Evolutionary conservation across 768 basidiomycete species (phyloP), one percentile per base, ranked within the genome.

Genomic region (Xanthoconium purpureum): DNA sequence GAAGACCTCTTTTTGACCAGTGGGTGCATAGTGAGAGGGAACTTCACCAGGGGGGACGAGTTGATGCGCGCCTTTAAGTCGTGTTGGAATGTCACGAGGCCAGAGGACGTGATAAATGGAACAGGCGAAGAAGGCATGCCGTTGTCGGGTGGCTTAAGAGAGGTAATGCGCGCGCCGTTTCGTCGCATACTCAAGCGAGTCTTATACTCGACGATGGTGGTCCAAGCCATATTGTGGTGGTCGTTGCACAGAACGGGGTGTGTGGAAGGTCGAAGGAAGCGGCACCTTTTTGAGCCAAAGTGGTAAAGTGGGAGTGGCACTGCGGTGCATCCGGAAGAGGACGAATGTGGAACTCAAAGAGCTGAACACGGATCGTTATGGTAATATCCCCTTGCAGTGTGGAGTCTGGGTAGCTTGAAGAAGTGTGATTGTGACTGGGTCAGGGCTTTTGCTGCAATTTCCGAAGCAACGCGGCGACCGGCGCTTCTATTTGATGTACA

Each of bases 31-130:
- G 43, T 62, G 52, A 66, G 67, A 50, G 67, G 50, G 52, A 69
- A 43, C 58, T 69, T 68, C 36, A 69, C n/a, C 3, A 69, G 60
- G 3, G 61, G 58, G 8, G 60, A 70, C 40, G 61, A 61, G 18
- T 13, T 55, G 51, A 69, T 68, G 68, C 52, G 59, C 33, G 67
- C 57, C 63, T 69, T 69, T 67, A 69, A 70, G 61, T 63, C 66
- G 57, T 60, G 68, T 30, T 59, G 68, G 6, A 69, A 52, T 8
- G 63, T 59, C 66, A 70, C 63, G 55, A 69, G 68, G 63, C 66
- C 39, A 29, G 63, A 65, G 58, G 55, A 52, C 52, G 60, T 58
- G 43, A 67, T 63, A 63, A 70, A 68, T 30, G 67, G 61, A 56
- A 61, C 52, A 68, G 60, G 56, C 57, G 67, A 52, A 5, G 49